phyloP scores from a whole-genome alignment of 148 eudicot species.

The Polygonum aviculare region DNA sequence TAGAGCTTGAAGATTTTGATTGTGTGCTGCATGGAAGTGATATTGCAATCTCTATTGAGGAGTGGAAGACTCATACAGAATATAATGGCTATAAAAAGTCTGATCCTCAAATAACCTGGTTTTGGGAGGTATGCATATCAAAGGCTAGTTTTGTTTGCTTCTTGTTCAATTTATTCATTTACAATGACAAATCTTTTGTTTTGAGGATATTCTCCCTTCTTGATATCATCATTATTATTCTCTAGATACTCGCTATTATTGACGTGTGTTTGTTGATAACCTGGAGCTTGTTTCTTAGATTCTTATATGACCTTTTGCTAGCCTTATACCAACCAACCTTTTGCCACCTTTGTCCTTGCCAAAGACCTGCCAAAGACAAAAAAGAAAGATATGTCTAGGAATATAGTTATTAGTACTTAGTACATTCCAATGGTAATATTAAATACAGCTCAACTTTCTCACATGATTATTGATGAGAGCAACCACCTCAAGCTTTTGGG shows the following conservation, averaged over 20 bases:
- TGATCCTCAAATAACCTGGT: conserved; percentile 80
- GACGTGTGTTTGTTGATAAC: not conserved
- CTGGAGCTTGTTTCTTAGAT: not conserved
- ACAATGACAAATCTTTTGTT: not conserved
- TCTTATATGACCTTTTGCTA: not conserved
- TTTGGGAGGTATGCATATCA: conserved; percentile 73
- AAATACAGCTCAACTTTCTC: not conserved
- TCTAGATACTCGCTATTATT: not conserved
- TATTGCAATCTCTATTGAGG: conserved; percentile 58
- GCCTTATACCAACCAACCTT: too few relatives aligned
- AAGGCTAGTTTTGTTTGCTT: not conserved
- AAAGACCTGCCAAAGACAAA: not conserved
- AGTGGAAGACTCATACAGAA: conserved; percentile 85
- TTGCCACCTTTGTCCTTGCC: too few relatives aligned
- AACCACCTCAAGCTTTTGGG: not conserved
- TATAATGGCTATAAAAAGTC: conserved; percentile 60
- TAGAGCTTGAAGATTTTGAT: conserved; percentile 79
- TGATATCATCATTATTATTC: not conserved
- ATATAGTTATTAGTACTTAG: not conserved
- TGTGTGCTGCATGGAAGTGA: conserved; percentile 75
- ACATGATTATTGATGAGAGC: not conserved
- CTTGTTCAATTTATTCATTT: not conserved
- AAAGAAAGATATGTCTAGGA: not conserved
- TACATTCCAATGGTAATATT: not conserved
- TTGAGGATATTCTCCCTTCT: not conserved